phyloP scores from a whole-genome alignment of 73 alveolate genomes.

The Paramecium tetraurelia region DNA sequence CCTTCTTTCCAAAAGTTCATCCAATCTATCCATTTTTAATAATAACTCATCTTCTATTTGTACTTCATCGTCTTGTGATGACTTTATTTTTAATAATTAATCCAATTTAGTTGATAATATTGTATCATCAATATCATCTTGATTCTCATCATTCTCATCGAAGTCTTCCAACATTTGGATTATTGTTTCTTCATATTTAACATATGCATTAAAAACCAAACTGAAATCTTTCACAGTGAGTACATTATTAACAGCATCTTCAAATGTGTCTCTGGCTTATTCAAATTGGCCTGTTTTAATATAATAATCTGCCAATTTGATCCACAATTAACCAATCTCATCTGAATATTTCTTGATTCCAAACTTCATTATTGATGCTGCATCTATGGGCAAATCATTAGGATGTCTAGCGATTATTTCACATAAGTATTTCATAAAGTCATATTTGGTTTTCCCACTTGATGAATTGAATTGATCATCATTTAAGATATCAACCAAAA shows the following conservation, averaged over 20 bases:
- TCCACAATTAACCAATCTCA: constrained; percentile 93
- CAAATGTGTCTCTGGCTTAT: constrained; percentile 92
- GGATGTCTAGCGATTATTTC: constrained; percentile 90
- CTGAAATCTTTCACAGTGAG: constrained; percentile 94
- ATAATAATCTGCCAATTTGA: constrained; percentile 88
- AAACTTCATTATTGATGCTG: constrained; percentile 83
- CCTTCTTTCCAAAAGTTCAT: constrained; percentile 86
- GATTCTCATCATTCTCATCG: constrained; percentile 65
- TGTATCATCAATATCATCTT: constrained; percentile 58
- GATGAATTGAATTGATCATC: constrained; percentile 83
- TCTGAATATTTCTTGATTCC: constrained; percentile 90
- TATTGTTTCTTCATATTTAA: constrained; percentile 88
- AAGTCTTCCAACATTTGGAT: constrained; percentile 59
- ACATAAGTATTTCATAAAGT: constrained; percentile 88
- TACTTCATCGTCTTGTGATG: constrained; percentile 66
- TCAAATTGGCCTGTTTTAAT: constrained; percentile 83
- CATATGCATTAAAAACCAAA: constrained; percentile 89
- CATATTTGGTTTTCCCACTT: constrained; percentile 81
- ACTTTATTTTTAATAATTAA: not conserved
- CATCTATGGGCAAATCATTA: constrained; percentile 66
- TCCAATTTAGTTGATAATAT: not conserved
- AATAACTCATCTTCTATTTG: constrained; percentile 71
- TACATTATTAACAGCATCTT: constrained; percentile 90
- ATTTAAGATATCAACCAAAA: constrained; percentile 77
- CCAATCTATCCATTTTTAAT: constrained; percentile 75